Base-by-base conservation (phyloP, 495 filamentous ascomycete genomes). In the Penicillium silybi region DNA sequence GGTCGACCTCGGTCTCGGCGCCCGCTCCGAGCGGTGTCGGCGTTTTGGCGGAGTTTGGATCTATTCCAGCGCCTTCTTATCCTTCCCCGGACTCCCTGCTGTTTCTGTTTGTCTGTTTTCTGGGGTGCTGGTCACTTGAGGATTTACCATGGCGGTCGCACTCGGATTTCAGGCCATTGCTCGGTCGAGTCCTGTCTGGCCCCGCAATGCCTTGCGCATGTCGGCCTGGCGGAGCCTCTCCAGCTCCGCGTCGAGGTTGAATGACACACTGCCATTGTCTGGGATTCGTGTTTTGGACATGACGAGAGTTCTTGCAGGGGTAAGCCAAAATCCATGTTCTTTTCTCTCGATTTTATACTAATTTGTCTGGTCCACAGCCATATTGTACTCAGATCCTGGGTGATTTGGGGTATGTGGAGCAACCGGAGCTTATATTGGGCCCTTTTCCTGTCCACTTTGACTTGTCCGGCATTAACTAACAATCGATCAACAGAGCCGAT, bases 341-440 rank as follows among this genome's bases (percentile, higher is more conserved):
- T 39, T 43, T 11, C 7, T 46, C 17, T 3, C 16, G 26, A 17
- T 2, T 46, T 23, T 43, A 51, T 56, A 10, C 58, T 63, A 46
- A 66, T 59, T 54, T 17, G 38, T 20, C 10, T 43, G 22, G 2
- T n/a, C 19, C 23, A 56, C 61, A 98, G 93, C 93, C 93, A 56
- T 97, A 97, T 65, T 95, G 91, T 60, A 97, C 93, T 44, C 93
- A 98, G 67, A 97, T 98, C 34, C 77, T 98, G 9, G 93, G 93
- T 56, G 93, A 98, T 67, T 76, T 98, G 59, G 93, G 93, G 93
- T 96, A 86, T 58, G 74, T 66, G 59, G 54, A 45, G 46, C 55
- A 35, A 57, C 54, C 44, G 13, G 20, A 44, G 40, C 44, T 46
- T 19, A 34, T 32, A 23, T 39, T 42, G 5, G 13, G 37, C 13